phyloP scores from a whole-genome alignment of 2,329 filamentous ascomycete genomes.

The Colletotrichum camelliae region DNA sequence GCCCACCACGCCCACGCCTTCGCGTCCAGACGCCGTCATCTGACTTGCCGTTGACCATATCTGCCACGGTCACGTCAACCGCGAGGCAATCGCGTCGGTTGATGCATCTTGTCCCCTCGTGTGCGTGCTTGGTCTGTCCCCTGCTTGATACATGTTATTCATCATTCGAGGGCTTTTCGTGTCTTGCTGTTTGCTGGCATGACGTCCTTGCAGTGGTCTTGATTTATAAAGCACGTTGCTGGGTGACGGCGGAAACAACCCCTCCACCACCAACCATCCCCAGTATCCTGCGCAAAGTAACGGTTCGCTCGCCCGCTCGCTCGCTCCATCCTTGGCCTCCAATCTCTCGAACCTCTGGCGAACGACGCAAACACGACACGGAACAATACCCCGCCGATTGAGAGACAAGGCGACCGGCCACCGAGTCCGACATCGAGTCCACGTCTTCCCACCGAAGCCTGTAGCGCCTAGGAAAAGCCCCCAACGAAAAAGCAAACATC shows the following conservation, averaged over 20 bases:
- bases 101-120: background rate
- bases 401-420: constrained; percentile 2
- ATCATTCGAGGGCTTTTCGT: background rate
- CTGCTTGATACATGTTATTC: background rate
- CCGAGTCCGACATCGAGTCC: background rate
- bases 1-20: background rate
- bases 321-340: background rate
- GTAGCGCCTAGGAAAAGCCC: background rate
- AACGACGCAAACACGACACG: background rate
- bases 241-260: constrained; percentile 12
- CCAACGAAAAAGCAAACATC: constrained; percentile 6
- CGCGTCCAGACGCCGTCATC: constrained; percentile 3
- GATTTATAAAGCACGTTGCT: constrained; percentile 22
- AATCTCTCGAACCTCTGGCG: background rate
- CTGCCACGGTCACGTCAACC: background rate
- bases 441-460: constrained; percentile 9
- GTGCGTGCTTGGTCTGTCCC: background rate
- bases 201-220: constrained; percentile 9
- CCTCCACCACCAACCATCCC: background rate
- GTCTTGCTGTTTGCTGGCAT: background rate
- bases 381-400: background rate
- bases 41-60: background rate
- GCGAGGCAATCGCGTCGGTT: background rate
- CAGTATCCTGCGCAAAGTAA: background rate
- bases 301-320: background rate